Base-by-base conservation (phyloP, 331 rosid genomes). In the Rhamnella rubrinervis region DNA sequence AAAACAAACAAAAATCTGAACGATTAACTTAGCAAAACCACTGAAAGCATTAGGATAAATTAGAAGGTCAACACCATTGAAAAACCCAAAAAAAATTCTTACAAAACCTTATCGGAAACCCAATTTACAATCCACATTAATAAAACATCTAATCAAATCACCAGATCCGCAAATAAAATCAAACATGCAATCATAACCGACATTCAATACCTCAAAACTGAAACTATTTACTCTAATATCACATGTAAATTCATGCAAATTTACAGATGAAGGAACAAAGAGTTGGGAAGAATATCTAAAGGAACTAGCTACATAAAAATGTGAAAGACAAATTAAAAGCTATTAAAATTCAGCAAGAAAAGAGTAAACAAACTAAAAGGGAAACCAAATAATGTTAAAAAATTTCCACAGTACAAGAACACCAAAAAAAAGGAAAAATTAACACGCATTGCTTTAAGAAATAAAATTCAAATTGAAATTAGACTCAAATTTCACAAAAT, bases 91-190 rank as follows among this genome's bases (percentile, higher is more conserved):
- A 47, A 75, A 61, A 31, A 69, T 51, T 19, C 37, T 17, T 56
- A 67, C 10, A 58, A 67, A 72, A 74, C 23, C 71, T 15, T 17
- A 60, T 16, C 31, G 12, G 63, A 68, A 60, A 25, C 23, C 51
- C 58, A 77, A 70, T 56, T 61, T 68, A 23, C 49, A 79, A 69
- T 39, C 65, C 66, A 77, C 77, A 38, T 39, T n/a, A 66, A 15
- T 1, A 53, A 63, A 68, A 46, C 28, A 65, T 50, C 55, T 38
- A 49, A 50, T 23, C 49, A 78, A 83, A 70, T 77, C 77, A 40
- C 63, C 87, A 90, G 97, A 90, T 88, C 95, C 90, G 60, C 31
- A 16, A 41, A 80, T 51, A 61, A 82, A 77, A 17, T 26, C 62
- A 77, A 55, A 63, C 92, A 88, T 88, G 92, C 89, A 88, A 79